Conservation (phyloP, 495 filamentous ascomycete genomes). For the Tetracladium marchalianum region DNA sequence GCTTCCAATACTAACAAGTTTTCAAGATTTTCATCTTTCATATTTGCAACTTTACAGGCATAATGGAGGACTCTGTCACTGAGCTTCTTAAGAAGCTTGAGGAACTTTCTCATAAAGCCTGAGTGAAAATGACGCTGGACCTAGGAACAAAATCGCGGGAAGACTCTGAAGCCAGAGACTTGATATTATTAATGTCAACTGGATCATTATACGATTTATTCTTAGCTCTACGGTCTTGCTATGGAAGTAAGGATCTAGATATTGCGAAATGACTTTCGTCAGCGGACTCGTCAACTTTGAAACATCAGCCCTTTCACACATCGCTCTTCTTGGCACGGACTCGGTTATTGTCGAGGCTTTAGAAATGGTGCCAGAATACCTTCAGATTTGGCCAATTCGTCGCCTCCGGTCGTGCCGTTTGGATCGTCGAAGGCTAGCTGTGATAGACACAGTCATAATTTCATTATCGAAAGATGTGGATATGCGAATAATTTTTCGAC, state of each 20-base stretch:
- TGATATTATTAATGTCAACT: background rate
- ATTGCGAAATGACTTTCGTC: background rate
- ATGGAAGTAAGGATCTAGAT: conserved; percentile 1
- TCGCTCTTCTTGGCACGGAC: background rate
- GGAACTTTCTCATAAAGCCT: background rate
- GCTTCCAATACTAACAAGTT: no score
- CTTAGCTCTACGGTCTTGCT: background rate
- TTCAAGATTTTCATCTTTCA: no score
- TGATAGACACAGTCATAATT: conserved; percentile 1
- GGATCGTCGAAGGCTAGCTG: background rate
- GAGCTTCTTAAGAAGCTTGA: background rate
- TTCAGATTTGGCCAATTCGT: background rate
- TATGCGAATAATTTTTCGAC: background rate
- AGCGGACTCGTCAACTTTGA: background rate
- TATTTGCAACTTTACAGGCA: no score
- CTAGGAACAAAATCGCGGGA: background rate
- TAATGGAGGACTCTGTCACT: no score
- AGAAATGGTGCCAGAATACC: background rate
- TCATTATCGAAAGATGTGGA: background rate
- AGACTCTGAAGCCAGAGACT: background rate
- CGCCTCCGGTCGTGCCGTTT: background rate
- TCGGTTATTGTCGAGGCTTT: background rate
- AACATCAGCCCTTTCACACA: background rate
- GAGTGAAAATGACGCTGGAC: background rate
- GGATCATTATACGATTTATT: background rate